These are phyloP conservation scores for Ogataea nonfermentans DNA, from an alignment of 805 yeast species.

Conservation along the genomic window DNA sequence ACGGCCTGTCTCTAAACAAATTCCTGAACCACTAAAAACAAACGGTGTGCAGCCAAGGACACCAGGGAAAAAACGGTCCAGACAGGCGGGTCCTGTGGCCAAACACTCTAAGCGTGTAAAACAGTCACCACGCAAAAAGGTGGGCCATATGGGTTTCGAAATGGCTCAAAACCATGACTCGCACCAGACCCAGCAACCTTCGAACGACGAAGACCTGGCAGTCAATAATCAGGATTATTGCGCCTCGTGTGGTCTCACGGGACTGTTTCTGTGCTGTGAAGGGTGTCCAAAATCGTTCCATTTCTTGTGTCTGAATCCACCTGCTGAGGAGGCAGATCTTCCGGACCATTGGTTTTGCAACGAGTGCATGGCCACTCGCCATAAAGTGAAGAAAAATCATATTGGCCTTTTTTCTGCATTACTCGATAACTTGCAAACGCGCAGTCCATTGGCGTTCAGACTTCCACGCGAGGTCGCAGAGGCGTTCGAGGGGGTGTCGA, in stretches of 20 bases:
- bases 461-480: slow-evolving; percentile 72
- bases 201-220: slow-evolving; percentile 19
- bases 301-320: slow-evolving; percentile 88
- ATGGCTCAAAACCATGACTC: slow-evolving; percentile 9
- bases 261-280: slow-evolving; percentile 90
- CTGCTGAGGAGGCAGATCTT: slow-evolving; percentile 64
- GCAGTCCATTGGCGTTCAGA: slow-evolving; percentile 64
- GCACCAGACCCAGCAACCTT: background rate
- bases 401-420: slow-evolving; percentile 56
- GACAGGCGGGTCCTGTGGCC: slow-evolving; percentile 5
- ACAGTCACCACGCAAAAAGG: slow-evolving; percentile 23
- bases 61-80: slow-evolving; percentile 14
- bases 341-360: slow-evolving; percentile 92
- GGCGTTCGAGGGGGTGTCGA: slow-evolving; percentile 66
- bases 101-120: slow-evolving; percentile 23
- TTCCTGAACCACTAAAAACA: background rate
- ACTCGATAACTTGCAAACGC: slow-evolving; percentile 52
- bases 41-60: slow-evolving; percentile 11
- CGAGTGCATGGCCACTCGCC: slow-evolving; percentile 57
- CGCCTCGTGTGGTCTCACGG: slow-evolving; percentile 85
- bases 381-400: slow-evolving; percentile 16
- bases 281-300: slow-evolving; percentile 91
- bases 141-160: slow-evolving; percentile 13
- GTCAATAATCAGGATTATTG: slow-evolving; percentile 80
- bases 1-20: slow-evolving; percentile 15